Evolutionary conservation across 371 early-diverging fungal genomes (phyloP).

Genomic region (Dentiscutata heterogama): DNA sequence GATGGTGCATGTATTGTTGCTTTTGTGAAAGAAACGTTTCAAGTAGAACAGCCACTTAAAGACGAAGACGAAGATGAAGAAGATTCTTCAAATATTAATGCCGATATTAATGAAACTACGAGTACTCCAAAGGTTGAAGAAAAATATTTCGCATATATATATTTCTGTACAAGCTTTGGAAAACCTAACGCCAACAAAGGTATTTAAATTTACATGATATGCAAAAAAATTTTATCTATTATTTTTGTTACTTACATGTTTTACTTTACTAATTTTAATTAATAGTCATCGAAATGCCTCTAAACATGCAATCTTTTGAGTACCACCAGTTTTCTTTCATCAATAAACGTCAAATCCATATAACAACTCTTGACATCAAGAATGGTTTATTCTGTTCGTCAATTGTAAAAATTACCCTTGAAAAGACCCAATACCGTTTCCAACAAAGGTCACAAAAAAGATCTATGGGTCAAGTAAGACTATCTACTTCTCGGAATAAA

Average conservation of each 20-base stretch:
- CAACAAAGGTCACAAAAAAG: not conserved
- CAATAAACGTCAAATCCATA: slow-evolving; percentile 9
- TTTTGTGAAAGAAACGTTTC: slow-evolving; percentile 22
- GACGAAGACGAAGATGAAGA: not conserved
- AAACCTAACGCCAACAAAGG: not conserved
- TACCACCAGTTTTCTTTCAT: not conserved
- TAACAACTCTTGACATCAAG: slow-evolving; percentile 19
- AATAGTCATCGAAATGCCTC: slow-evolving; percentile 2
- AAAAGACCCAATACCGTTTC: slow-evolving; percentile 30
- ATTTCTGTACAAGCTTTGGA: slow-evolving; percentile 29
- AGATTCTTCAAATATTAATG: not conserved
- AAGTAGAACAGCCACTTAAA: not conserved
- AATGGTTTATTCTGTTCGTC: not conserved
- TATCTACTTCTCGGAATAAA: not conserved
- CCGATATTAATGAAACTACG: not conserved
- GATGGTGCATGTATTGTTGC: slow-evolving; percentile 43
- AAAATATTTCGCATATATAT: not conserved
- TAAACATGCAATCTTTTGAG: not conserved
- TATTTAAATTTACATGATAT: not conserved
- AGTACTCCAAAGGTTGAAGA: not conserved
- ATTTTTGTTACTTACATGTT: not conserved
- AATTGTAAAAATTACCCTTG: slow-evolving; percentile 21
- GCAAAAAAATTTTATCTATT: not conserved
- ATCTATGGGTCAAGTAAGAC: not conserved
- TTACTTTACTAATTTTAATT: too few species aligned